Evolutionary conservation across 106 monocot genomes (phyloP), one percentile per base, ranked within the genome.

Genomic region (Acanthochlamys bracteata): DNA sequence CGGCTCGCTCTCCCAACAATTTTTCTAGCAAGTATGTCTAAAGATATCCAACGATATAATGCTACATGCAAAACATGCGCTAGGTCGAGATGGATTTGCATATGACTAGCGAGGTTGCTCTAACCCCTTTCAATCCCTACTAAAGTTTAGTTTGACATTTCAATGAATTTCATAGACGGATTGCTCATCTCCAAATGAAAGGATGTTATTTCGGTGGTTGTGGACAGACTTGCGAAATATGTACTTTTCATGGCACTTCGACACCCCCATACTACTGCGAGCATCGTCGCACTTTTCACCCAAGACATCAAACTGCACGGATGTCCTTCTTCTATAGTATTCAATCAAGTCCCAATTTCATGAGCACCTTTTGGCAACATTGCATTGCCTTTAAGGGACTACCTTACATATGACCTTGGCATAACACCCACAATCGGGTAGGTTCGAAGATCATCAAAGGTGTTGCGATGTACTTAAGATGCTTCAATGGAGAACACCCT

Each of bases 71-170:
- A 45, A 45, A 13, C 13, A 45, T 45, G 43, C 43, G 7, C 10
- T 13, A 45, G 13, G 13, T 7, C 43, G 10, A 45, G 13, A 45
- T 9, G 10, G 7, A 13, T 9, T 45, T 45, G 10, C 7, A 9
- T 45, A 45, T 9, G 13, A 45, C 43, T 13, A 7, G 59, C 45
- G 13, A 46, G 69, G 0, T 23, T 69, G 11, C 51, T 71, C 0
- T 51, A 60, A 52, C 60, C 60, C 0, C 49, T 71, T 8, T 47
- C 61, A 12, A 25, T 71, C 20, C 70, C 61, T 7, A 7, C 4
- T 0, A 11, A 15, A n/a, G 39, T 54, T 39, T 71, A 62, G 53
- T n/a, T 62, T 15, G 43, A 53, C 33, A 22, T 71, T 12, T 14
- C 46, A 0, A 53, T 71, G 53, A 62, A 63, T 24, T 71, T 63